Evolutionary conservation across 176 grass and related monocot species (phyloP), one percentile per base, ranked within the genome.

Genomic region (Poa annua): DNA sequence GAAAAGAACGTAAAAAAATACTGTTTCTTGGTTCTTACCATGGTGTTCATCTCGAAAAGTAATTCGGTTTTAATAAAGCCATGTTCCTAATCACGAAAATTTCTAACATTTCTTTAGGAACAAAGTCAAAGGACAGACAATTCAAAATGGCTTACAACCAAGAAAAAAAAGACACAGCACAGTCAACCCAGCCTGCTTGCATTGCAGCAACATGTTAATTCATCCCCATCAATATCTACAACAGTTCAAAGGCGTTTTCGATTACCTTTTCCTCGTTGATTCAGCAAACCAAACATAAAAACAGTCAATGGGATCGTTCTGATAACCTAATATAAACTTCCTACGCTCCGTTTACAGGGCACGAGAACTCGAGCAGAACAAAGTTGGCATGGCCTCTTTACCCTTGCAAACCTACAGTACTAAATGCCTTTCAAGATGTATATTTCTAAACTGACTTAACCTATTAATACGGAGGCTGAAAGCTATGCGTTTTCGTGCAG

Each of bases 251-350:
- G 25, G 64, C 10, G 3, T 29, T 63, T 49, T 49, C 13, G 5
- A 39, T 6, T 26, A 63, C 47, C 5, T 13, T 48, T 6, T 78
- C 35, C 44, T 45, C 3, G 19, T 44, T 60, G 25, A 74, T 20
- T 21, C 56, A 65, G 3, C 66, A 76, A 66, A 4, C 4, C 21
- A 24, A 66, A 84, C 32, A 34, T 77, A 71, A 85, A 57, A 41
- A 39, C 26, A 1, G 14, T 19, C 48, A 26, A 76, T 24, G 9
- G 29, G 51, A 53, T 32, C n/a, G 10, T 63, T 39, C 15, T n/a
- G 5, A 53, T 10, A 34, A 57, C 38, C 7, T 10, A 25, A 42
- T 34, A 77, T 19, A 66, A 69, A 69, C 19, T 21, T 60, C 25
- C 36, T 67, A 36, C 34, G 17, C 17, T 3, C 35, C 65, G 36